Evolutionary conservation across 768 basidiomycete species (phyloP).

Genomic region (Tricholoma sp.): DNA sequence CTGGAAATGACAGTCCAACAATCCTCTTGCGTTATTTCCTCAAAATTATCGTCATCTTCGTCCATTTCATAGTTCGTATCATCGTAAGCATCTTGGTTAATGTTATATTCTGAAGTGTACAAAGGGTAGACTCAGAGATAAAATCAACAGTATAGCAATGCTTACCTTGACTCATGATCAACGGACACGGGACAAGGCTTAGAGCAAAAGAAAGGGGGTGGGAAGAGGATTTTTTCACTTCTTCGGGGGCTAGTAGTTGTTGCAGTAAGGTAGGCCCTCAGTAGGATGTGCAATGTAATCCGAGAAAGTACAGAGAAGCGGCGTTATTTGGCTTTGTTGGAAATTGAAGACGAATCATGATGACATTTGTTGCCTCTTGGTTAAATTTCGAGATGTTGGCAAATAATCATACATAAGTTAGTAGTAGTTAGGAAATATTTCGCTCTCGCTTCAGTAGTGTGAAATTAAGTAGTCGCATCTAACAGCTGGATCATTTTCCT

Average conservation of each 20-base stretch:
- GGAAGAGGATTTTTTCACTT: neutral
- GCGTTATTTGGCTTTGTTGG: slow-evolving; percentile 28
- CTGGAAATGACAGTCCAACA: slow-evolving; percentile 95
- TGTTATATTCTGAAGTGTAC: slow-evolving; percentile 41
- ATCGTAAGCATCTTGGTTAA: slow-evolving; percentile 54
- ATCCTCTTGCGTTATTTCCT: slow-evolving; percentile 87
- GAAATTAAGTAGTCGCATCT: no score
- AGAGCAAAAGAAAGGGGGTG: neutral
- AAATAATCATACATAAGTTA: no score
- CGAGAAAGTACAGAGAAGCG: no score
- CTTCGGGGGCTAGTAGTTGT: neutral
- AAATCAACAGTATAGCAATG: slow-evolving; percentile 18
- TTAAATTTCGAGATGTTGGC: neutral
- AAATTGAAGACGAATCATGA: slow-evolving; percentile 5
- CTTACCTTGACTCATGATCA: slow-evolving; percentile 50
- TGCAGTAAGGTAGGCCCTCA: neutral
- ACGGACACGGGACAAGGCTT: neutral
- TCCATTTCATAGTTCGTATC: slow-evolving; percentile 52
- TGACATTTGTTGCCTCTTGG: slow-evolving; percentile 6
- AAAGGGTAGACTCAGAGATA: slow-evolving; percentile 19
- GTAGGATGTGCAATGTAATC: neutral
- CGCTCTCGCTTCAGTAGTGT: no score
- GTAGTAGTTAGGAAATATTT: neutral
- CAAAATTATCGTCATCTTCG: slow-evolving; percentile 52
- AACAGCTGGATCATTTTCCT: slow-evolving; percentile 34